phyloP scores from a whole-genome alignment of 2,329 filamentous ascomycete genomes.

The Geosmithia morbida region DNA sequence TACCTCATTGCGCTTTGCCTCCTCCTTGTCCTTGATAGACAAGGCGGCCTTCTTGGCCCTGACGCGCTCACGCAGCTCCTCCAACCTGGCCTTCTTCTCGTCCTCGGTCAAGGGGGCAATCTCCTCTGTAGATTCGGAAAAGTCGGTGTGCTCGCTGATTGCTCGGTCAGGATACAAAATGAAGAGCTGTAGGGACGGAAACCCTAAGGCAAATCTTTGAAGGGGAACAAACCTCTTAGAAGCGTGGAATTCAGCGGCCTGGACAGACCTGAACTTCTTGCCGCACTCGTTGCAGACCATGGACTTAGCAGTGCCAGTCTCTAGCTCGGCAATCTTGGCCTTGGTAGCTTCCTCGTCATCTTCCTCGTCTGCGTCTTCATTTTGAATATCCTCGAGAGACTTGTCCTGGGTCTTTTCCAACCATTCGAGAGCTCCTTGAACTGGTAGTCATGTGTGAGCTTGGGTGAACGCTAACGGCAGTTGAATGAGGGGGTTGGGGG shows the following conservation, averaged over 20 bases:
- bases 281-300: slow-evolving; percentile 91
- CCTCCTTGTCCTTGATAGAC: slow-evolving; percentile 61
- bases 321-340: slow-evolving; percentile 48
- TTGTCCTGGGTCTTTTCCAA: slow-evolving; percentile 85
- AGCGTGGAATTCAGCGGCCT: slow-evolving; percentile 80
- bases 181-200: background rate
- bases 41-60: slow-evolving; percentile 57
- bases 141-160: slow-evolving; percentile 69
- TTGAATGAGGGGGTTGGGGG: background rate
- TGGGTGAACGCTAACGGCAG: background rate
- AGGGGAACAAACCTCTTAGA: slow-evolving; percentile 54
- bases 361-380: slow-evolving; percentile 18
- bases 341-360: slow-evolving; percentile 33
- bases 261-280: slow-evolving; percentile 73
- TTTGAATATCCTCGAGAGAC: slow-evolving; percentile 65
- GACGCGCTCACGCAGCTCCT: slow-evolving; percentile 58
- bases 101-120: slow-evolving; percentile 83
- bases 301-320: slow-evolving; percentile 62
- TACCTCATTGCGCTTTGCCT: slow-evolving; percentile 76
- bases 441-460: slow-evolving; percentile 24
- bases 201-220: too few relatives aligned
- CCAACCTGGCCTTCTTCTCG: slow-evolving; percentile 70
- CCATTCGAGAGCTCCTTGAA: slow-evolving; percentile 88
- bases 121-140: slow-evolving; percentile 85
- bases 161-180: slow-evolving; percentile 3